Evolutionary conservation across 768 basidiomycete species (phyloP), one percentile per base, ranked within the genome.

Genomic region (Lactarius hengduanensis): DNA sequence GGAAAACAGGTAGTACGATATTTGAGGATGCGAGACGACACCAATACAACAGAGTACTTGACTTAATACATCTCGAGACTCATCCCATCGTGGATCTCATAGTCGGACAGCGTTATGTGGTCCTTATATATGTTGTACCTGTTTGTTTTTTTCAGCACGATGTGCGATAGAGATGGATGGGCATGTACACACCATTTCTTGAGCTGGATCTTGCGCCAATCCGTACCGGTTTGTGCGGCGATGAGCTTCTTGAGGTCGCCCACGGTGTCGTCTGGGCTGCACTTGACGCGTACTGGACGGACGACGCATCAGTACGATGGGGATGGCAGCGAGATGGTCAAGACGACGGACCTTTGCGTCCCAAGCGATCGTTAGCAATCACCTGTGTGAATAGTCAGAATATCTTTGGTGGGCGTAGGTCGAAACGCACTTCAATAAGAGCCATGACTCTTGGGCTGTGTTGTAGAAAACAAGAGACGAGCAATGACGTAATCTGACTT

Each of bases 121-220:
- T 99, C 96, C 78, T 98, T 98, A 82, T 88, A 99, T 55, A 86
- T 90, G 4, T 85, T 95, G 76, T 97, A 95, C 95, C 95, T 96
- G 18, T 20, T 22, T 22, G 16, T 0, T 13, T 8, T 30, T 30
- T 20, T 57, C 62, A 16, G 26, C 34, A 60, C 20, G 20, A 45
- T 63, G 30, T 36, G 16, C 10, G 28, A 34, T 26, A 22, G 36
- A 41, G 8, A 11, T 3, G 32, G 32, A 54, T 16, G 45, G 10
- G 57, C 15, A 3, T 4, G 22, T 26, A 77, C 89, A 65, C 70
- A 93, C 97, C 96, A 98, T 84, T 98, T 98, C 89, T 97, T 98
- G 61, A 99, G 80, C 73, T 88, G 84, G 65, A 99, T 96, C 85
- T 96, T 98, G 40, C 77, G 78, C 4, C 79, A 73, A 73, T 93